A percentile compares a stretch with the other conserved stretches of the same genome.
These are phyloP conservation scores for Pseudoneurospora amorphoporcata DNA, from an alignment of 495 filamentous ascomycete species.

Conservation along the genomic window DNA sequence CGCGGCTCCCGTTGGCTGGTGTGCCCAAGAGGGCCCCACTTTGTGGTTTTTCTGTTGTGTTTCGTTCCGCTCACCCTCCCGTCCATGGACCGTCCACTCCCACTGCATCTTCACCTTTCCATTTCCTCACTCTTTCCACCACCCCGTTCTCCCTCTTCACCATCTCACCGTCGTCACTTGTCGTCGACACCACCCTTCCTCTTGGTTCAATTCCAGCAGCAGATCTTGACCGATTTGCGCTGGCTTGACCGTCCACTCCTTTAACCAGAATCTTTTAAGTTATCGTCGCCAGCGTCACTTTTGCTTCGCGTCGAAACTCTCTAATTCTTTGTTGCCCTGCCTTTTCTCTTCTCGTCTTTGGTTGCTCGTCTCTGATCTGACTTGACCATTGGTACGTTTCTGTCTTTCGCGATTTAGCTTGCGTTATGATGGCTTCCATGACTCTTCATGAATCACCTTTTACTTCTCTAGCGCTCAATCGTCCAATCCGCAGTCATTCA, in stretches of 20 bases:
- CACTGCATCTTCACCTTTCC: slow-evolving; percentile 9
- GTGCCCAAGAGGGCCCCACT: not conserved
- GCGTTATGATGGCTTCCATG: not conserved
- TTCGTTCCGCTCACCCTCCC: not conserved
- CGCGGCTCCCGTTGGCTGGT: slow-evolving; percentile 15
- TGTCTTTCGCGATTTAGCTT: not conserved
- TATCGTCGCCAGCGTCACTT: slow-evolving; percentile 7
- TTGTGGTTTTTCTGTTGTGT: not conserved
- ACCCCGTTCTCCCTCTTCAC: slow-evolving; percentile 9
- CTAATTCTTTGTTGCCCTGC: slow-evolving; percentile 12
- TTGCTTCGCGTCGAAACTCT: slow-evolving; percentile 20
- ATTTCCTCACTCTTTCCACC: slow-evolving; percentile 7
- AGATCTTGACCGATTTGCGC: slow-evolving; percentile 36
- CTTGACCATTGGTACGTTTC: slow-evolving; percentile 11
- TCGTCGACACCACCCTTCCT: slow-evolving; percentile 18
- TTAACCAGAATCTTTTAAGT: slow-evolving; percentile 14
- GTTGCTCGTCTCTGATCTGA: slow-evolving; percentile 4
- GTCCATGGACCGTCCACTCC: not conserved
- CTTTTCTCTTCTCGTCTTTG: slow-evolving; percentile 11
- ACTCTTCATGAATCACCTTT: not conserved
- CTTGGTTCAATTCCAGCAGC: slow-evolving; percentile 39
- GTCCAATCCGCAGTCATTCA: not conserved
- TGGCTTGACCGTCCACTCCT: slow-evolving; percentile 46
- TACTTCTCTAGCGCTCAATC: not conserved
- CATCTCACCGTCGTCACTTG: slow-evolving; percentile 9